Evolutionary conservation across 371 early-diverging fungal species (phyloP), one percentile per base, ranked within the genome.

Genomic region (Actinomortierella ambigua): DNA sequence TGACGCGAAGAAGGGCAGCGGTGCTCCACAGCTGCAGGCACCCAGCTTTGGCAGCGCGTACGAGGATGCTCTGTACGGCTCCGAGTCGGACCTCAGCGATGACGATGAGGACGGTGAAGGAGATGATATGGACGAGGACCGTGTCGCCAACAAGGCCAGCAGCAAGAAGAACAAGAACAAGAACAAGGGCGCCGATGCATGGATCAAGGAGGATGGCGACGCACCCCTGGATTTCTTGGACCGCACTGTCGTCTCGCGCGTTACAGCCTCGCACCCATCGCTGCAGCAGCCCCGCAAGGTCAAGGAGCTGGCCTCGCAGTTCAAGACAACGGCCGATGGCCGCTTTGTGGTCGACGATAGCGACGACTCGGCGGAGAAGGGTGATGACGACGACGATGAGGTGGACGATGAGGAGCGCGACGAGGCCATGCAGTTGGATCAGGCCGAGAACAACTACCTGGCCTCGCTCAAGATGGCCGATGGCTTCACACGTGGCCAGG

Each of bases 181-280:
- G 59, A 65, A 68, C 52, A 55, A 61, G 22, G 66, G 63, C 6
- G 64, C 69, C 14, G 77, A 78, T 17, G 83, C 88, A 2, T 93
- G 86, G 83, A 91, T 91, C 65, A 85, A 87, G 69, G 92, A 90
- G 69, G 91, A 89, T 56, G 88, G 80, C 13, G 93, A 95, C 42
- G 86, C 88, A 0, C 92, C 93, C 27, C 81, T 98, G 41, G 98
- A 98, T 82, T 96, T 97, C 83, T 80, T 98, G 75, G 96, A 96
- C 77, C 82, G 88, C 18, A 79, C 86, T 49, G 93, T 94, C 22
- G 86, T 97, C 26, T 90, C 93, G 7, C 88, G 88, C 44, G 89
- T 96, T 47, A 83, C 93, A 20, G 81, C 69, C 17, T 68, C 51
- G 24, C 70, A 69, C 43, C 68, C 61, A 47, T 53, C 56, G 61